Percentiles rank a stretch among this genome's conserved stretches.
Conservation (phyloP, 306 rosid species). For the Cucurbita ficifolia region DNA sequence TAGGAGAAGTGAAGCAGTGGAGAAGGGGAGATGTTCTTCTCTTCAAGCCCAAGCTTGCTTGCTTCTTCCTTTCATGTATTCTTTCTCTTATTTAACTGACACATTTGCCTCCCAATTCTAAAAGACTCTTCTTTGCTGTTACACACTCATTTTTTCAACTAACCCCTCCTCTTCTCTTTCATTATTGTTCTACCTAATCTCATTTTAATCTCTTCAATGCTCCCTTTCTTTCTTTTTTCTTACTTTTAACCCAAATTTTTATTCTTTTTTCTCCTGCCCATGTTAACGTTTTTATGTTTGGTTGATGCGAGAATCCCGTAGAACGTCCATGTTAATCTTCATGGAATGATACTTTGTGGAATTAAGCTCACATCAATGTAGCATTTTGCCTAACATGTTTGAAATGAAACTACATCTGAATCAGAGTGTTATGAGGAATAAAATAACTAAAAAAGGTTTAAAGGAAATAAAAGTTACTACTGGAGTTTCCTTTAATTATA, state of each 20-base stretch:
- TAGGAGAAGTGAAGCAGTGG: constrained; percentile 10
- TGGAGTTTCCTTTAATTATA: too few species aligned
- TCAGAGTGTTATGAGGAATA: too few species aligned
- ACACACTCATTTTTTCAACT: constrained; percentile 62
- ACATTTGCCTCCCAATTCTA: constrained; percentile 75
- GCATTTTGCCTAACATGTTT: too few species aligned
- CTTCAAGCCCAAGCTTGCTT: constrained; percentile 67
- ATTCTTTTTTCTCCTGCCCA: background rate
- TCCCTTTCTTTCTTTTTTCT: background rate
- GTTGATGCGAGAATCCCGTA: too few species aligned
- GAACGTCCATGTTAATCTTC: too few species aligned
- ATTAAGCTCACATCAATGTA: too few species aligned
- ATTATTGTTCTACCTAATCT: constrained; percentile 50
- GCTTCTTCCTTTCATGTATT: constrained; percentile 27
- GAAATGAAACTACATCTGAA: too few species aligned
- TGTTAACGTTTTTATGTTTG: too few species aligned
- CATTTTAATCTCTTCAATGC: background rate
- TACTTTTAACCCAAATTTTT: background rate
- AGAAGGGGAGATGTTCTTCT: constrained; percentile 59
- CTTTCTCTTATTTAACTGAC: constrained; percentile 50
- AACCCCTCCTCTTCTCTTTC: constrained; percentile 31
- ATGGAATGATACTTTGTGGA: too few species aligned
- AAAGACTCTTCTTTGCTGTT: constrained; percentile 59
- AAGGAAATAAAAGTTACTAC: too few species aligned
- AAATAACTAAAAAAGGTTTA: too few species aligned